Conservation (phyloP, 495 filamentous ascomycete species). For the Neurospora discreta region DNA sequence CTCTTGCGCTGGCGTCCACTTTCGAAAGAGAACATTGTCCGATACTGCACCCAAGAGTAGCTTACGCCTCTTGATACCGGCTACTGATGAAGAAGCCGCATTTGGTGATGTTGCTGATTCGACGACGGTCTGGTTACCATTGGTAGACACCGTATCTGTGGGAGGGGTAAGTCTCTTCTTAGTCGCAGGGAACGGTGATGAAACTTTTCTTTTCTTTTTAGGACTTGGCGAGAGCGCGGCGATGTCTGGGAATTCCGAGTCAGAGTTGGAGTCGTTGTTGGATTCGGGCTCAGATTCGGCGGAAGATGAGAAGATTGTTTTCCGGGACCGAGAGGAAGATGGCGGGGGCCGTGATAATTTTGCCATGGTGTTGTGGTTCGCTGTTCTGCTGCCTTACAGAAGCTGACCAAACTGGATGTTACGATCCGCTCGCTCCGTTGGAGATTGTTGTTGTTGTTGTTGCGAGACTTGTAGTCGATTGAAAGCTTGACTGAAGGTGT, state of each 20-base stretch:
- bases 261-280: not conserved
- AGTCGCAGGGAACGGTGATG: not conserved
- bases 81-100: not conserved
- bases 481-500: not conserved
- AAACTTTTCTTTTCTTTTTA: not conserved
- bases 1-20: not conserved
- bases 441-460: not conserved
- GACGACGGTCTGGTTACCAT: not conserved
- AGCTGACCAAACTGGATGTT: not conserved
- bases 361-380: not conserved
- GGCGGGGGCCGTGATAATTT: not conserved
- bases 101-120: not conserved
- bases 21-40: not conserved
- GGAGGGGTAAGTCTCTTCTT: not conserved
- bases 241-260: not conserved
- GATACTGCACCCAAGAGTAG: not conserved
- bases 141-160: not conserved
- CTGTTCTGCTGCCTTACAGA: not conserved
- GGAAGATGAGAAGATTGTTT: not conserved
- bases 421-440: not conserved
- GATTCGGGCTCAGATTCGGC: not conserved
- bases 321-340: not conserved
- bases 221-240: not conserved
- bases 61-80: not conserved
- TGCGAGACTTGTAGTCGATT: not conserved